Evolutionary conservation across 768 basidiomycete species (phyloP).

Genomic region (Lentinula sp.): DNA sequence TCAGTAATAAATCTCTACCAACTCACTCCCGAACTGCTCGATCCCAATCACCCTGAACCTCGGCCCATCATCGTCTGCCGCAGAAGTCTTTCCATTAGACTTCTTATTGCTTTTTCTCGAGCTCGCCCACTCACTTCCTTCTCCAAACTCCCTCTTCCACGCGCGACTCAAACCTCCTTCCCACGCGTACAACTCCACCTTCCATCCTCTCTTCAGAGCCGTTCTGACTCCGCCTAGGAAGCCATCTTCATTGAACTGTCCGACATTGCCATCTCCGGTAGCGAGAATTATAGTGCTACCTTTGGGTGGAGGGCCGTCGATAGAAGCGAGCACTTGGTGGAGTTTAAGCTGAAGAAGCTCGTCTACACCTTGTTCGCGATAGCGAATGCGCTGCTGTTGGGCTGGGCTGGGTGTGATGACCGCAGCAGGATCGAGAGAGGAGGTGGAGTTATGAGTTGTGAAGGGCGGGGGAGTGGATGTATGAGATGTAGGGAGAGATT

Average conservation of each 20-base stretch:
- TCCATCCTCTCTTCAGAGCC: conserved; percentile 87
- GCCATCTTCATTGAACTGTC: conserved; percentile 90
- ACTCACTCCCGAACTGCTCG: conserved; percentile 59
- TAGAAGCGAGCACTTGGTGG: conserved; percentile 74
- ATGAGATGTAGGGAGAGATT: conserved; percentile 8
- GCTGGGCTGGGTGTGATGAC: conserved; percentile 11
- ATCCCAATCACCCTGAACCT: conserved; percentile 53
- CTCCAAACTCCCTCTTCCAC: conserved; percentile 72
- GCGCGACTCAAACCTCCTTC: conserved; percentile 74
- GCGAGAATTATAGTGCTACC: conserved; percentile 84
- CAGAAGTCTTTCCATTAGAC: conserved; percentile 28
- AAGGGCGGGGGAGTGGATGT: neutral
- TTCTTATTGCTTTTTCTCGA: conserved; percentile 43
- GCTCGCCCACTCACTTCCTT: conserved; percentile 25
- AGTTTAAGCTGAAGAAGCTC: conserved; percentile 92
- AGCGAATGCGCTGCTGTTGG: conserved; percentile 41
- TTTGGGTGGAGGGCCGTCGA: conserved; percentile 52
- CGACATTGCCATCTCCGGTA: conserved; percentile 90
- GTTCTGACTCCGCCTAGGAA: conserved; percentile 85
- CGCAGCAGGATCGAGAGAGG: conserved; percentile 9
- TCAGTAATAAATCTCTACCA: conserved; percentile 38
- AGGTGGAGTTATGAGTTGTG: neutral
- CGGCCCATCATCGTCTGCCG: conserved; percentile 23
- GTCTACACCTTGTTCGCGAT: conserved; percentile 91
- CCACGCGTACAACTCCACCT: conserved; percentile 93